phyloP scores from a whole-genome alignment of 352 stramenopile genomes.

The Pelagophyceae sp. region DNA sequence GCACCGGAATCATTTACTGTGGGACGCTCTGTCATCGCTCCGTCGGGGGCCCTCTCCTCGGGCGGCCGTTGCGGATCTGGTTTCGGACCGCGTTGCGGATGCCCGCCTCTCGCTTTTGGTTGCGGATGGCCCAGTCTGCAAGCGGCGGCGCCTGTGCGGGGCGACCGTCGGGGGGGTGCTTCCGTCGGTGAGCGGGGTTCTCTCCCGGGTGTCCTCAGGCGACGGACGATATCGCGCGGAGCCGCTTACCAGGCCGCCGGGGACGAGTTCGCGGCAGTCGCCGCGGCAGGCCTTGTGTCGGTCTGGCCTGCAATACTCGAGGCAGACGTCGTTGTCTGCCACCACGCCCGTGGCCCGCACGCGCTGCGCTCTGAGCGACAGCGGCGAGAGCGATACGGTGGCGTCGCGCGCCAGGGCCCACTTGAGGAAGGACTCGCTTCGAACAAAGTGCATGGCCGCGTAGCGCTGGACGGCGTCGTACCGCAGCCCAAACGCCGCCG shows the following conservation, averaged over 20 bases:
- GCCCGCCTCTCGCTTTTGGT: too few species aligned
- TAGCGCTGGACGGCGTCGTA: neutral
- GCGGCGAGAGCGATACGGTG: neutral
- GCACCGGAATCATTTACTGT: too few species aligned
- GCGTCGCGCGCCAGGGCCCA: neutral
- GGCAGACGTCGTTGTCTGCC: neutral
- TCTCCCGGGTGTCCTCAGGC: too few species aligned
- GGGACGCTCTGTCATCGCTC: too few species aligned
- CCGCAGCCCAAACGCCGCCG: neutral
- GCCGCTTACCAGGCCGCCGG: too few species aligned
- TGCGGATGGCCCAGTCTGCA: neutral
- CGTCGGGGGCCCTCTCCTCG: too few species aligned
- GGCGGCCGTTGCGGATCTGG: too few species aligned
- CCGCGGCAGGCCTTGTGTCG: neutral
- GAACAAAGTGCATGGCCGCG: neutral
- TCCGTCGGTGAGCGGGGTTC: too few species aligned
- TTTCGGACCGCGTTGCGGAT: too few species aligned
- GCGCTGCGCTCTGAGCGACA: neutral
- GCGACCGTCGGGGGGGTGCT: too few species aligned
- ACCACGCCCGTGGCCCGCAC: neutral
- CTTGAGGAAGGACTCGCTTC: neutral
- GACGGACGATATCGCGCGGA: too few species aligned
- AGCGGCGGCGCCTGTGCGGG: conserved; percentile 6
- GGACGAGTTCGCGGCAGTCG: neutral
- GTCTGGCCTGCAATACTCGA: neutral